Evolutionary conservation across 768 basidiomycete genomes (phyloP).

Genomic region (Kwoniella dendrophila): DNA sequence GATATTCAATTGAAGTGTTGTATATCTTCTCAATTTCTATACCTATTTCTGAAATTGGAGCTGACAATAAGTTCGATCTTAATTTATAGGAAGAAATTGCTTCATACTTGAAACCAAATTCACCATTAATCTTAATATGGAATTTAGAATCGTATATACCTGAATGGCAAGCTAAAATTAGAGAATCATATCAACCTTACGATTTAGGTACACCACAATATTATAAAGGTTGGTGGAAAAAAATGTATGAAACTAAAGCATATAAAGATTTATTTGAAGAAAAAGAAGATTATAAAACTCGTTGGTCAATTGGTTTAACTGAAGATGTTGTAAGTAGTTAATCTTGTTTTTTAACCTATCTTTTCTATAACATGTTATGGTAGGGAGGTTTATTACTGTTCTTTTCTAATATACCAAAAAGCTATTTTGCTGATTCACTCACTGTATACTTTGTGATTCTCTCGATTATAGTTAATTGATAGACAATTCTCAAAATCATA

Average conservation of each 20-base stretch:
- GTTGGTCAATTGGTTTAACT: constrained; percentile 62
- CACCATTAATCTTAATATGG: constrained; percentile 77
- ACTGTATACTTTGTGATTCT: too few species aligned
- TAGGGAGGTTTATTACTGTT: too few species aligned
- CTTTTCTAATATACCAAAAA: too few species aligned
- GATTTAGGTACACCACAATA: constrained; percentile 81
- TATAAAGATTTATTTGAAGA: constrained; percentile 67
- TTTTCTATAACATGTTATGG: neutral
- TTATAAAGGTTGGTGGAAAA: constrained; percentile 73
- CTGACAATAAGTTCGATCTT: too few species aligned
- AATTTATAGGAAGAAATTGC: constrained; percentile 71
- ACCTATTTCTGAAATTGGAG: too few species aligned
- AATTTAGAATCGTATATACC: constrained; percentile 78
- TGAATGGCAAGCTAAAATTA: constrained; percentile 72
- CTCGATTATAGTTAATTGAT: constrained; percentile 58
- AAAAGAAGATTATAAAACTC: constrained; percentile 62
- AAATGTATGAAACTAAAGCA: constrained; percentile 65
- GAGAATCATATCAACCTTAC: constrained; percentile 69
- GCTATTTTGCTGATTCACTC: too few species aligned
- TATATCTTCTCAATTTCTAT: neutral
- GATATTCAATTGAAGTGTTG: neutral
- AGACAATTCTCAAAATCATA: constrained; percentile 84
- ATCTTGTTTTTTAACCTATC: neutral
- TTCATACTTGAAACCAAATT: constrained; percentile 76
- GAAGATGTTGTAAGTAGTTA: constrained; percentile 56